phyloP scores from a whole-genome alignment of 2,329 filamentous ascomycete species.

The Cylindrodendrum hubeiense region DNA sequence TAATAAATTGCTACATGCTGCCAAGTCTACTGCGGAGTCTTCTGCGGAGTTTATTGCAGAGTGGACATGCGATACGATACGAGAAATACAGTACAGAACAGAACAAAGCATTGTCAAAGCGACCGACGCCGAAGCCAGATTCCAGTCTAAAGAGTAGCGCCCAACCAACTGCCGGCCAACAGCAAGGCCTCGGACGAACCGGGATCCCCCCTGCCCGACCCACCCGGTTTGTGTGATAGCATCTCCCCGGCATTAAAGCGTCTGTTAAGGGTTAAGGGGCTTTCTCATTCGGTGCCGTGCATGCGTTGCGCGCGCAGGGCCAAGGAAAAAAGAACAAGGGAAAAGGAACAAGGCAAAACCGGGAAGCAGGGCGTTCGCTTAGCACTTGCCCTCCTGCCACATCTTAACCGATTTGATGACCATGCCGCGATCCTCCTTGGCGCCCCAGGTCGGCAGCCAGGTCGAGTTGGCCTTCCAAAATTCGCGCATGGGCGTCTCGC shows the following conservation, averaged over 20 bases:
- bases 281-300: constrained; percentile 1
- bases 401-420: constrained; percentile 59
- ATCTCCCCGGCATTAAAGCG: neutral
- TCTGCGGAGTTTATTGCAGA: neutral
- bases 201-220: neutral
- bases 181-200: no score
- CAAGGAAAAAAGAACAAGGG: constrained; percentile 1
- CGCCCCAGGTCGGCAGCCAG: constrained; percentile 56
- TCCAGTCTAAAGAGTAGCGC: neutral
- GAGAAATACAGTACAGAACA: no score
- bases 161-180: no score
- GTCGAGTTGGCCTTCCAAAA: constrained; percentile 54
- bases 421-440: constrained; percentile 52
- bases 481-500: constrained; percentile 51
- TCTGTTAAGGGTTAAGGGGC: neutral
- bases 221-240: neutral
- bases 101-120: neutral
- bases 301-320: neutral
- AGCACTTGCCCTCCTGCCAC: constrained; percentile 54
- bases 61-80: neutral
- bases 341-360: neutral
- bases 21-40: neutral
- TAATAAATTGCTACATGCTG: neutral
- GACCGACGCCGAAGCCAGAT: neutral
- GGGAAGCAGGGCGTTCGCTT: neutral